These are phyloP conservation scores for Apiospora aurea DNA, from an alignment of 2,329 filamentous ascomycete species.

Conservation along the genomic window DNA sequence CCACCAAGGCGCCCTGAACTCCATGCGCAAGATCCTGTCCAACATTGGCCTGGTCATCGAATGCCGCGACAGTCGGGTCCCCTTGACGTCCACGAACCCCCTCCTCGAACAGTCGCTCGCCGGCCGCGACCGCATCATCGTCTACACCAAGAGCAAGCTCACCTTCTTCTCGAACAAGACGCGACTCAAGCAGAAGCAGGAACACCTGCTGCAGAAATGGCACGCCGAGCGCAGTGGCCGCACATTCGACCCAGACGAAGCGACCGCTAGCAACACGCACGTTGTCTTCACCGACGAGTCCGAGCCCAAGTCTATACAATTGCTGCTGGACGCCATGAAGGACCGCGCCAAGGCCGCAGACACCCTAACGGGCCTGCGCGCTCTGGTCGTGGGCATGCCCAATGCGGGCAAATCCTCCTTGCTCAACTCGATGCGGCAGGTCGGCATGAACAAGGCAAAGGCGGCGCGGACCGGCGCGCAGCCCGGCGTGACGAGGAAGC, in stretches of 20 bases:
- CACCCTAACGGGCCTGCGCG: slow-evolving; percentile 80
- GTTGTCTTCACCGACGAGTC: slow-evolving; percentile 55
- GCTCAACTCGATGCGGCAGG: slow-evolving; percentile 82
- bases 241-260: slow-evolving; percentile 22
- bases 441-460: slow-evolving; percentile 68
- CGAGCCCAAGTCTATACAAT: slow-evolving; percentile 42
- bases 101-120: slow-evolving; percentile 81
- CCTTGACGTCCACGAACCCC: slow-evolving; percentile 88
- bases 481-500: slow-evolving; percentile 87
- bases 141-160: slow-evolving; percentile 92
- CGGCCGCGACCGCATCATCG: slow-evolving; percentile 76
- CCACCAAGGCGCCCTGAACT: slow-evolving; percentile 79
- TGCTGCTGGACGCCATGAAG: slow-evolving; percentile 57
- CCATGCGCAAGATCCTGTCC: slow-evolving; percentile 82
- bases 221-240: slow-evolving; percentile 35
- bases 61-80: slow-evolving; percentile 91
- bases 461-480: slow-evolving; percentile 84
- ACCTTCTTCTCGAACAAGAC: slow-evolving; percentile 47
- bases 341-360: slow-evolving; percentile 56
- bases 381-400: slow-evolving; percentile 94
- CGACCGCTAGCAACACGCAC: slow-evolving; percentile 30
- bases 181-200: slow-evolving; percentile 35
- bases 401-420: slow-evolving; percentile 96
- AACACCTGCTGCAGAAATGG: slow-evolving; percentile 31
- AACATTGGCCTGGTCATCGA: slow-evolving; percentile 90